These are phyloP conservation scores for Centaurea solstitialis DNA, from an alignment of 129 eudicot genomes.

Conservation along the genomic window DNA sequence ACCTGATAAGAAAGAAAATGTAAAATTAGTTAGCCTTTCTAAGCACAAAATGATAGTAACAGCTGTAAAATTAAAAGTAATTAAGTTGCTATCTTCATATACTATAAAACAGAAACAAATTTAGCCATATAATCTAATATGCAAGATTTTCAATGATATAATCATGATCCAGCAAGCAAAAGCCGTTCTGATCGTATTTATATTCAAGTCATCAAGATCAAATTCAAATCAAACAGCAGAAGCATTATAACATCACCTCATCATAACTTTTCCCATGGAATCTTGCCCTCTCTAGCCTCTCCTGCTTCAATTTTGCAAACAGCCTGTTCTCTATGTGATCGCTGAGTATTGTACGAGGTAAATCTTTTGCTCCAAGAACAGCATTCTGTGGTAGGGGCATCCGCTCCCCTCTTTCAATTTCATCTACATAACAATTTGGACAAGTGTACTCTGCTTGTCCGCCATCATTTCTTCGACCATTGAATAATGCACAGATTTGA, in stretches of 20 bases:
- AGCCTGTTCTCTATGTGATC: slow-evolving; percentile 86
- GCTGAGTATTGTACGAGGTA: slow-evolving; percentile 86
- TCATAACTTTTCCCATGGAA: slow-evolving; percentile 69
- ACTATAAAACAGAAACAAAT: not conserved
- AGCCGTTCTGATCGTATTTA: slow-evolving; percentile 6
- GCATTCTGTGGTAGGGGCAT: slow-evolving; percentile 86
- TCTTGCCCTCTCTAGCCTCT: slow-evolving; percentile 81
- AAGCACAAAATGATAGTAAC: not conserved
- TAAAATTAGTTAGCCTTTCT: not conserved
- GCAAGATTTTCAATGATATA: not conserved
- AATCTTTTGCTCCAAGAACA: slow-evolving; percentile 97
- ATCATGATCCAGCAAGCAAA: not conserved
- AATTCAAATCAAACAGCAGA: not conserved
- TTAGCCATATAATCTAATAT: not conserved
- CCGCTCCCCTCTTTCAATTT: slow-evolving; percentile 95
- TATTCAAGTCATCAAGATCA: not conserved
- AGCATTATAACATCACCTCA: slow-evolving; percentile 53
- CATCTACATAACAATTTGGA: slow-evolving; percentile 87
- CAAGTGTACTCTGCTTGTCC: slow-evolving; percentile 96
- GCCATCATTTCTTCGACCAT: slow-evolving; percentile 93
- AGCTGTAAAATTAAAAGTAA: too few relatives aligned
- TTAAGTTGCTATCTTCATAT: not conserved
- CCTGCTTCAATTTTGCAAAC: slow-evolving; percentile 62
- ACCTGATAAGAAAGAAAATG: slow-evolving; percentile 45
- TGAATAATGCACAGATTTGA: slow-evolving; percentile 95